Evolutionary conservation across 1,139 yeast species (phyloP).

Genomic region (Suhomyces bribrorum): DNA sequence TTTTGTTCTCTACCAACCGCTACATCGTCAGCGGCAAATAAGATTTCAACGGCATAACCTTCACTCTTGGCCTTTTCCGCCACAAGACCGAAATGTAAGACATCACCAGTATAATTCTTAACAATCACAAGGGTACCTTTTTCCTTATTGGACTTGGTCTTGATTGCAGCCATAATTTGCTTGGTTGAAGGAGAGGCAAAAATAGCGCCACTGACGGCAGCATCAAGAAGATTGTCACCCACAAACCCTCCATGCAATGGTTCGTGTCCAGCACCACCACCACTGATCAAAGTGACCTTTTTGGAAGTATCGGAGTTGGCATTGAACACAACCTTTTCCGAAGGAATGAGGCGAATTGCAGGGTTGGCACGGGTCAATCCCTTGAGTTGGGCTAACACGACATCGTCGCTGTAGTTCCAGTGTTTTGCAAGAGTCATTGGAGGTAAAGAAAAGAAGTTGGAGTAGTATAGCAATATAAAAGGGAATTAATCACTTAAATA

Average conservation of each 20-base stretch:
- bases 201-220: conserved; percentile 84
- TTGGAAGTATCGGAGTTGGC: conserved; percentile 35
- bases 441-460: not conserved
- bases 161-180: conserved; percentile 74
- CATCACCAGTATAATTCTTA: conserved; percentile 93
- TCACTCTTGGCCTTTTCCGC: conserved; percentile 82
- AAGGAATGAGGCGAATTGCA: conserved; percentile 57
- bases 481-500: not conserved
- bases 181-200: conserved; percentile 93
- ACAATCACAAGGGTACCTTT: conserved; percentile 75
- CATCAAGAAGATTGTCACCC: conserved; percentile 78
- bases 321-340: conserved; percentile 67
- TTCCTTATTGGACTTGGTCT: conserved; percentile 55
- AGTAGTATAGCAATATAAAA: not conserved
- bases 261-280: conserved; percentile 97
- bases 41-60: conserved; percentile 70
- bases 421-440: conserved; percentile 39
- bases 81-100: conserved; percentile 87
- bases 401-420: conserved; percentile 58
- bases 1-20: conserved; percentile 88
- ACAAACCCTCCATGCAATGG: conserved; percentile 92
- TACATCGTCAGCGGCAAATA: conserved; percentile 85
- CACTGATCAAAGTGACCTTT: conserved; percentile 74
- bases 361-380: conserved; percentile 77
- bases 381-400: conserved; percentile 62